Base-by-base conservation (phyloP, 345 rosid genomes). In the Mallotus nudiflorus region DNA sequence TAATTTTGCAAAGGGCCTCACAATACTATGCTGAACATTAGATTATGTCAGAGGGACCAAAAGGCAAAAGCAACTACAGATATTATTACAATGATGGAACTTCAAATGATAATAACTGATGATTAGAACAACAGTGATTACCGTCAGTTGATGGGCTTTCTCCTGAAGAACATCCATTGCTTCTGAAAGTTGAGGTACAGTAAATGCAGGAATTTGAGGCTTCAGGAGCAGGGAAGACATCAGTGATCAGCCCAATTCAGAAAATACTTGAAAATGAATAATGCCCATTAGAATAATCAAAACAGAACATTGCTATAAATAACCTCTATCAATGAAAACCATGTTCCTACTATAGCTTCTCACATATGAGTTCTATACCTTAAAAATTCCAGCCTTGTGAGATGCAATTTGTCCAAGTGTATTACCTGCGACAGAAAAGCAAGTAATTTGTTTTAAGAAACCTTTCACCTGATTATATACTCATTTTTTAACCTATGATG, bases 321-420 rank as follows among this genome's bases (percentile, higher is more conserved):
- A 70, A 66, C 20, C 56, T 60, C 61, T 16, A 28, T 39, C 31
- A 75, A 67, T 53, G 52, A 50, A 62, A 75, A 72, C 11, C 28
- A 66, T 31, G 39, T 35, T 66, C 24, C 35, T 74, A 72, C 71
- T 39, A 39, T 76, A 61, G 56, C 54, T 69, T 22, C 25, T 35
- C 9, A 61, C 27, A 57, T 52, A 68, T 28, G 69, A 77, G 69
- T 62, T 72, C 67, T 59, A 68, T 82, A 93, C 98, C 98, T 93
- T 93, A 73, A 93, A 87, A 77, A 93, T 87, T 62, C 98, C 98
- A 67, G 98, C 98, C 81, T 93, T 93, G 52, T 93, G 93, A 3
- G 70, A 80, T 56, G 98, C 98, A 72, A 93, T 93, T 72, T 87
- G 62, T 71, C 83, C 82, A 64, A 93, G 70, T 31, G 97, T 93